Evolutionary conservation across 2,329 filamentous ascomycete species (phyloP), one percentile per base, ranked within the genome.

Genomic region (Orbilia brochopaga): DNA sequence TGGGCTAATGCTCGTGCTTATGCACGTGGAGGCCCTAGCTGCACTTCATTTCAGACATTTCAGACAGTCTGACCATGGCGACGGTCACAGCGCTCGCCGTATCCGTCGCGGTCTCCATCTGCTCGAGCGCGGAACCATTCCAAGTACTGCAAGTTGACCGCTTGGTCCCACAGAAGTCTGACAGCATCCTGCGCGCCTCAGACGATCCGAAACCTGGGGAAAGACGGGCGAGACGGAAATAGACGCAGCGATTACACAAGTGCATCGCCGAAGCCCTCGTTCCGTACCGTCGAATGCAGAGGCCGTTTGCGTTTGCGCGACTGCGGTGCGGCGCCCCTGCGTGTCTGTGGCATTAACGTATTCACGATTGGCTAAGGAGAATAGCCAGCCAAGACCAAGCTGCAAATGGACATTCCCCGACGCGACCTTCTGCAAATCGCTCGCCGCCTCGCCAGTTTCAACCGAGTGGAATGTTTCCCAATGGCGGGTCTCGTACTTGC

Each of bases 201-300:
- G 4, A 51, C 64, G 50, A 69, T 61, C 64, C 64, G 64, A 69
- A 48, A 61, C 61, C 64, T 69, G 64, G 64, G 64, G 64, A 61
- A 69, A 42, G 17, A 62, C 27, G 27, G 27, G 27, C 27, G 27
- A 32, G 3, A 32, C 27, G 27, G 27, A 8, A 32, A 32, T 17
- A 44, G 42, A 63, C 65, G 56, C 54, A 62, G 52, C 52, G 27
- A 69, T 69, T 69, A 69, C 64, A 32, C 27, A 32, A 8, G 27
- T 3, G 8, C 32, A 7, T 37, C 6, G 6, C 37, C 37, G 13
- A 42, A 6, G 37, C 15, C 37, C 37, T 42, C n/a, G 13, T 42
- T 42, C 37, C 11, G 11, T 17, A 13, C n/a, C 32, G 7, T 37
- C 32, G 32, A 37, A 13, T 3, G 35, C 24, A 21, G 10, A 37